A percentile compares a stretch with the other conserved stretches of the same genome.
These are phyloP conservation scores for Lepidium africanum DNA, from an alignment of 345 rosid genomes.

Conservation along the genomic window DNA sequence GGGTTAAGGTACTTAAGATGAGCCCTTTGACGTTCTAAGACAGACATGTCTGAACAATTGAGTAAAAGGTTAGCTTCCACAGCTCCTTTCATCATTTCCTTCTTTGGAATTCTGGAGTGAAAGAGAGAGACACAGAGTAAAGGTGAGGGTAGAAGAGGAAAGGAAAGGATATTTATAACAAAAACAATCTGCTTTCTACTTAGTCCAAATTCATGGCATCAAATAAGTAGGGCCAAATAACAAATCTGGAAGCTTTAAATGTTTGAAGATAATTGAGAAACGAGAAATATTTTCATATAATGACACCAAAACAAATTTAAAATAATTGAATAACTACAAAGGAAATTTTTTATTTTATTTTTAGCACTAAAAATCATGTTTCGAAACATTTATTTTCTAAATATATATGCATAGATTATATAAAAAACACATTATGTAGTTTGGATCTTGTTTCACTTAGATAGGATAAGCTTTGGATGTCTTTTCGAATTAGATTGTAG, in stretches of 20 bases:
- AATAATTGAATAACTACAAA: too few species aligned
- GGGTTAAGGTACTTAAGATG: constrained; percentile 36
- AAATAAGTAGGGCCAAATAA: background rate
- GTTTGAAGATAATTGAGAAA: background rate
- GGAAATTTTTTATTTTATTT: too few species aligned
- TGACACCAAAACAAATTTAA: background rate
- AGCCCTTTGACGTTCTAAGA: constrained; percentile 57
- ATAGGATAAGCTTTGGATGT: too few species aligned
- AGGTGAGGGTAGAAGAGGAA: constrained; percentile 11
- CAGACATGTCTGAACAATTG: constrained; percentile 46
- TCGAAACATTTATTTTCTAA: background rate
- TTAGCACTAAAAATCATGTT: background rate
- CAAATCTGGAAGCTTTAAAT: constrained; percentile 1
- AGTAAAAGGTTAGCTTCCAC: background rate
- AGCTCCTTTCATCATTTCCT: constrained; percentile 14
- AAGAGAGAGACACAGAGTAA: constrained; percentile 18
- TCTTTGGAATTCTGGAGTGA: background rate
- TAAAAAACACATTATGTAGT: background rate
- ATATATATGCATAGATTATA: background rate
- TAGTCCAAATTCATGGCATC: constrained; percentile 24
- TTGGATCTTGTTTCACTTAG: background rate
- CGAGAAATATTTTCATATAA: background rate
- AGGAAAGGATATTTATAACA: constrained; percentile 15
- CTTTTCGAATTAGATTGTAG: too few species aligned
- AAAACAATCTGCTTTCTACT: constrained; percentile 2